Evolutionary conservation across 1,139 yeast species (phyloP), one percentile per base, ranked within the genome.

Genomic region (Magnusiomyces ingens): DNA sequence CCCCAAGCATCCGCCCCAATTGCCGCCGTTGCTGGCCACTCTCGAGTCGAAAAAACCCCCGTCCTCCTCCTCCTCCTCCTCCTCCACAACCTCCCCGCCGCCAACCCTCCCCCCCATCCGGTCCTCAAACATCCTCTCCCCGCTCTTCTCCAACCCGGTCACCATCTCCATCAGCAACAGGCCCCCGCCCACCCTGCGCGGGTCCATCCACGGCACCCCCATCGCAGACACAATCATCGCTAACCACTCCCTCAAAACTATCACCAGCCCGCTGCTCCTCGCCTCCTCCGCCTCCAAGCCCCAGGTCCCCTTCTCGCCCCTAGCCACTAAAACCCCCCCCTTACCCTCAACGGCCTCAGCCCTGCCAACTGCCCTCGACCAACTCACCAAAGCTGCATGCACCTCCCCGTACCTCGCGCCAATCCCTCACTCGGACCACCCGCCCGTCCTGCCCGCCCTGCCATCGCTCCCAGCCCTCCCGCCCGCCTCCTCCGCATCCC

Each of bases 331-430:
- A 8, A 8, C 36, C 17, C 11, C 40, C 35, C 3, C 40, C 37
- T 18, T 47, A 37, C n/a, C 38, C 43, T 2, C 6, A 11, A 15
- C 49, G 38, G n/a, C 46, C 18, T 10, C 37, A 18, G 15, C 41
- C 44, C 22, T 45, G 47, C 22, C 48, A 45, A 50, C 61, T 19
- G 59, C 57, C 12, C 54, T 57, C 29, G 60, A 62, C 45, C 66
- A 62, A 40, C 56, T 62, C 36, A 56, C 63, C n/a, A 57, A 61
- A 18, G 63, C 62, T 1, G 63, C 62, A 3, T 51, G 58, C 26
- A 60, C 63, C 11, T 62, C 67, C 3, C 65, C 64, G n/a, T 61
- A 62, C 45, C 53, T 62, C 19, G 52, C 58, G 12, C 60, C 64
- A 2, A 59, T 58, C 37, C 63, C 62, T 38, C 64, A 58, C 45